phyloP scores from a whole-genome alignment of 495 filamentous ascomycete species.

The Filosporella fistucella region DNA sequence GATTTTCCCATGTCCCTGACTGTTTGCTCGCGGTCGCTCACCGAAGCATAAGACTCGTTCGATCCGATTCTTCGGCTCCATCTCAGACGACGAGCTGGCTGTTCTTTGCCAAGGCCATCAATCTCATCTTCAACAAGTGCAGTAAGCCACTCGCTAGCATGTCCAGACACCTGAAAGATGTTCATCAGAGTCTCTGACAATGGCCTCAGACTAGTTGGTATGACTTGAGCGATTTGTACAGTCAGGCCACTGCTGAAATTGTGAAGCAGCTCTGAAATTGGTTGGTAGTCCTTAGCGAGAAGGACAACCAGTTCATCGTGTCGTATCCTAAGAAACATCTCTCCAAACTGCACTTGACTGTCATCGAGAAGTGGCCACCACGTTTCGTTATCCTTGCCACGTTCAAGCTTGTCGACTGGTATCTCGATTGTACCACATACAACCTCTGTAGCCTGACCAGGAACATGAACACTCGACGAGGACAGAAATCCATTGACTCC shows the following conservation, averaged over 20 bases:
- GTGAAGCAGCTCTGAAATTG: conserved; percentile 79
- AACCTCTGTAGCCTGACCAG: conserved; percentile 30
- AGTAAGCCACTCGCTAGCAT: conserved; percentile 86
- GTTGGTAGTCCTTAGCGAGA: conserved; percentile 79
- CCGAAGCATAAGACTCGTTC: conserved; percentile 67
- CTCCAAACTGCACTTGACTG: conserved; percentile 67
- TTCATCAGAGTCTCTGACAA: conserved; percentile 87
- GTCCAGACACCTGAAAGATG: conserved; percentile 93
- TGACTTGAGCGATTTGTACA: conserved; percentile 72
- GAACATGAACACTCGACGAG: conserved; percentile 18
- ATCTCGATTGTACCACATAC: conserved; percentile 75
- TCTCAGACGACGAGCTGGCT: conserved; percentile 60
- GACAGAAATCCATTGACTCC: conserved; percentile 21
- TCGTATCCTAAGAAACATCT: conserved; percentile 79
- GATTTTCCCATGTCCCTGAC: conserved; percentile 61
- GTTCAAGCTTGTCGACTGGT: conserved; percentile 75
- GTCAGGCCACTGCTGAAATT: conserved; percentile 80
- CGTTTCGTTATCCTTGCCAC: conserved; percentile 75
- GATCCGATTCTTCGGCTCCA: conserved; percentile 76
- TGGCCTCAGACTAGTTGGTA: conserved; percentile 70
- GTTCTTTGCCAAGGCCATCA: conserved; percentile 82
- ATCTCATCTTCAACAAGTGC: conserved; percentile 95
- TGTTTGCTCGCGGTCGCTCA: conserved; percentile 42
- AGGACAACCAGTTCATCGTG: conserved; percentile 87
- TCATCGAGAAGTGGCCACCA: conserved; percentile 85